Base-by-base conservation (phyloP, 306 rosid species). In the Sechiopsis laciniata region DNA sequence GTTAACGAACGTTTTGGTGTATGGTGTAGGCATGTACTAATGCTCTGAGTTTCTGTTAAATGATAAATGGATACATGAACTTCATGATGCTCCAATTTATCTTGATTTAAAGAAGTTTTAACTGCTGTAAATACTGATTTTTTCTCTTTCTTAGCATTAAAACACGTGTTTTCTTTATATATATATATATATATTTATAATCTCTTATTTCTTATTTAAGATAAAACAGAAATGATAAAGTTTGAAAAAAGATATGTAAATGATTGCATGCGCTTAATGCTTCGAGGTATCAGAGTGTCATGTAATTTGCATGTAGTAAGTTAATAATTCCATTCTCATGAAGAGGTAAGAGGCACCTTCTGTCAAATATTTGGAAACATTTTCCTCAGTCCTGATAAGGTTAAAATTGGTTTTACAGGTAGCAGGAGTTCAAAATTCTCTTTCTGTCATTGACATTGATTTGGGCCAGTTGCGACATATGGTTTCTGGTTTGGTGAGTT, bases 401-500 rank as follows among this genome's bases (percentile, higher is more conserved):
- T 80, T 69, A 64, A 46, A 74, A 73, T 74, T 64, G 75, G 62
- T 85, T 70, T 64, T 64, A 74, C 91, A 95, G 99, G 97, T 91
- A 78, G 57, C 85, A 65, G 91, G 84, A 69, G 96, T 89, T 79
- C 88, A 87, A 78, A 76, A 68, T 59, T 78, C 90, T 64, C 83
- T 91, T 56, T 55, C 85, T 75, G 75, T 69, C 65, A 78, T 89
- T 51, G 92, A 83, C 67, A 82, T 69, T 61, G 91, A 85, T 80
- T 77, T 95, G 87, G 78, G 80, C 59, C 21, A 64, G 46, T 75
- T 95, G 86, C 91, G 85, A 66, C 74, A 53, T 37, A 55, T 85
- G 74, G 86, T 95, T 75, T 83, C 80, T 75, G 77, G 86, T 72
- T 75, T 95, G 99, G 99, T 95, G 86, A 86, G 91, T 86, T 80